Conservation (phyloP, 2,329 filamentous ascomycete genomes). For the Tolypocladium sp. region DNA sequence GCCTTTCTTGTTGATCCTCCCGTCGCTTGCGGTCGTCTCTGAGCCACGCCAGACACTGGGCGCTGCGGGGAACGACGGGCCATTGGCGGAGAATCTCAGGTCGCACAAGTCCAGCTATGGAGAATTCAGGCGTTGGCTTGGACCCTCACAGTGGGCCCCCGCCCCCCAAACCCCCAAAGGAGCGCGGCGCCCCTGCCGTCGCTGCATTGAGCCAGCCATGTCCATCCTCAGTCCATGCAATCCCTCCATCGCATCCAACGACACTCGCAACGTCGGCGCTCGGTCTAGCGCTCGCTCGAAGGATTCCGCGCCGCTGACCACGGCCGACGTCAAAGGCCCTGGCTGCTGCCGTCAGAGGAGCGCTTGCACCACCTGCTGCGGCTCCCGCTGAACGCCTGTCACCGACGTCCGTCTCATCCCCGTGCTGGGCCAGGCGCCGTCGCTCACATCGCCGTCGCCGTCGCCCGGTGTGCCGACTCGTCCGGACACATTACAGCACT, state of each 20-base stretch:
- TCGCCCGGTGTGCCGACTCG: background rate
- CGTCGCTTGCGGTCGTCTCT: too few species aligned
- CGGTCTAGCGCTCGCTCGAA: background rate
- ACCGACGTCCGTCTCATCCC: background rate
- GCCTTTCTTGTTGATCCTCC: background rate
- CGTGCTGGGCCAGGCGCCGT: background rate
- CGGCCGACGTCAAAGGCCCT: background rate
- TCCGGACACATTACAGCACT: background rate
- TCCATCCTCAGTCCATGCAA: background rate
- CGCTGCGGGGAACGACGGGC: background rate
- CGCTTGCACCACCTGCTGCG: background rate
- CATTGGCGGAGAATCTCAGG: constrained; percentile 4
- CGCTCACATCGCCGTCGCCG: background rate
- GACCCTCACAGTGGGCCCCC: background rate
- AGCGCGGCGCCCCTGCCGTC: background rate
- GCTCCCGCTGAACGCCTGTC: background rate
- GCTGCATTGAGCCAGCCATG: background rate
- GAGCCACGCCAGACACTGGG: background rate
- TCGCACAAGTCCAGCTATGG: background rate
- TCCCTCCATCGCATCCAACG: background rate
- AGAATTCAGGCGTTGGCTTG: background rate
- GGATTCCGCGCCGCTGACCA: background rate
- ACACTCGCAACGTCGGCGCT: background rate
- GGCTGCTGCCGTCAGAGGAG: background rate
- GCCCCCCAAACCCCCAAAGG: background rate